Evolutionary conservation across 345 rosid species (phyloP).

Genomic region (Eucalyptus fibrosa): DNA sequence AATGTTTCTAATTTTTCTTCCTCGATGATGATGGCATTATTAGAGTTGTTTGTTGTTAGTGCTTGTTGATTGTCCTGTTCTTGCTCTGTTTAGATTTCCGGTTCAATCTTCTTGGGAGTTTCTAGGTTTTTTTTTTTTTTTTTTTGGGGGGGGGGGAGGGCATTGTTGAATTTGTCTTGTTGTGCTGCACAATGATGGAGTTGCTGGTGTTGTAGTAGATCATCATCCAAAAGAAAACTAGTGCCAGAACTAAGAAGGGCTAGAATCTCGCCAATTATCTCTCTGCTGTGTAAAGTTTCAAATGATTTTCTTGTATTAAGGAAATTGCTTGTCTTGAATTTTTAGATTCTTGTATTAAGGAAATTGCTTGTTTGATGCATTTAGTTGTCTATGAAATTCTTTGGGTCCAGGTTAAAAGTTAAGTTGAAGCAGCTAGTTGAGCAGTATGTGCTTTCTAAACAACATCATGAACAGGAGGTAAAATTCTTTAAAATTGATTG

Average conservation of each 20-base stretch:
- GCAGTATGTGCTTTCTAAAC: slow-evolving; percentile 57
- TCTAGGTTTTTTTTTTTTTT: neutral
- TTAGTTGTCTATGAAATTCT: neutral
- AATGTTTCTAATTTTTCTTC: neutral
- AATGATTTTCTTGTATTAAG: neutral
- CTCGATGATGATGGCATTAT: neutral
- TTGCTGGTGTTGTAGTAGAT: neutral
- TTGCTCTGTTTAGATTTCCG: neutral
- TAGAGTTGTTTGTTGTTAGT: neutral
- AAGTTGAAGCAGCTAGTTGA: slow-evolving; percentile 79
- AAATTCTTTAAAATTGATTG: neutral
- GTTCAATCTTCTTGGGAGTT: neutral
- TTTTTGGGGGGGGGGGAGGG: neutral
- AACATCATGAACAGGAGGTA: slow-evolving; percentile 69
- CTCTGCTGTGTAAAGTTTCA: neutral
- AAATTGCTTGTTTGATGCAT: neutral
- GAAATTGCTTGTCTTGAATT: neutral
- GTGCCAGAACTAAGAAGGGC: neutral
- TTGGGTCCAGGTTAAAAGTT: slow-evolving; percentile 47
- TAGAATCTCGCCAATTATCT: neutral
- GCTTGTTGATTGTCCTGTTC: neutral
- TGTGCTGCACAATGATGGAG: neutral
- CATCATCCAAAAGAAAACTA: neutral
- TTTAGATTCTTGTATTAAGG: neutral
- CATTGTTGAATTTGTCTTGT: neutral